Base-by-base conservation (phyloP, 495 filamentous ascomycete genomes). In the Hyaloscypha variabilis region DNA sequence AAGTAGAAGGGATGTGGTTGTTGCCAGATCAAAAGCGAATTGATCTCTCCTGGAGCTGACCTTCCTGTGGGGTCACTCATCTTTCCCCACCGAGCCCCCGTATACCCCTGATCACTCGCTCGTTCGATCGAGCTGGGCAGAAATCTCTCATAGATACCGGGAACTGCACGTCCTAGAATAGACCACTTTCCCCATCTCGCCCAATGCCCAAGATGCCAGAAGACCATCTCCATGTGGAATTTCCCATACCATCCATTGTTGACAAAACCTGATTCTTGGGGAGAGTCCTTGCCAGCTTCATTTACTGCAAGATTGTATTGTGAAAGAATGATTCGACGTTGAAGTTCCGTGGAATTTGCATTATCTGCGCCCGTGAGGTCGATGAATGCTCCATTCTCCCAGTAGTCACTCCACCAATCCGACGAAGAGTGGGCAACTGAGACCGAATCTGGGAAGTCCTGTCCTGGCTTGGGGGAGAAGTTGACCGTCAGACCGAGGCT, bases 241-340 rank as follows among this genome's bases (percentile, higher is more conserved):
- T 83, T 82, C 34, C 80, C 80, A 57, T 84, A 82, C 82, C 82
- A 85, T 30, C 83, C 83, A 71, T 82, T 85, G 67, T 84, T 84
- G 39, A 81, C 78, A 29, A 83, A 70, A 21, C 81, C 83, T 25
- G 77, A 77, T 66, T 82, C 70, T 49, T 76, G 73, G 2, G 67
- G 67, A 26, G 77, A 73, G 34, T 76, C 74, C n/a, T 71, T 63
- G 2, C 75, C 75, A 5, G 77, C 77, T 17, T 71, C 74, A 67
- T 85, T 85, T 19, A 84, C 76, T 11, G 79, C 74, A 2, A 81
- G 71, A 10, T 81, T 77, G 63, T 84, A 85, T 60, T 80, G 80
- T 8, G 81, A 82, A 51, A 78, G 70, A 54, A 85, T 72, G 54
- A 81, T 82, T 17, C 81, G 78, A 8, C 79, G 76, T 63, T 84